Evolutionary conservation across 495 filamentous ascomycete genomes (phyloP).

Genomic region (Penicillium argentinense): DNA sequence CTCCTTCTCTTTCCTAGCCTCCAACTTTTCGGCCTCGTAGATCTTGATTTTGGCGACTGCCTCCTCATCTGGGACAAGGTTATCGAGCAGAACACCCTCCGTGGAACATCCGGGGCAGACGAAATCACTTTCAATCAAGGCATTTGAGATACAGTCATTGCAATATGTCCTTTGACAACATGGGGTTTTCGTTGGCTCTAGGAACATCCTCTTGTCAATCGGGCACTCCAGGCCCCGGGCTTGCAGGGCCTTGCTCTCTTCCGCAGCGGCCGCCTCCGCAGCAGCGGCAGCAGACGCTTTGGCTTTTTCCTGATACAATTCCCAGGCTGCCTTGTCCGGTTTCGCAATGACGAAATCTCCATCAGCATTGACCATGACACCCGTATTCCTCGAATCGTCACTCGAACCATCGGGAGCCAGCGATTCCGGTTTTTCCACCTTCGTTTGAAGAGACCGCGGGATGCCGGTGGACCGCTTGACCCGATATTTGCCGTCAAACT

Average conservation of each 20-base stretch:
- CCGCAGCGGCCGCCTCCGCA: conserved; percentile 64
- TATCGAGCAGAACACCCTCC: conserved; percentile 89
- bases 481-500: conserved; percentile 84
- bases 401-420: conserved; percentile 69
- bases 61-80: conserved; percentile 79
- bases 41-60: conserved; percentile 70
- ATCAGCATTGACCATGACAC: conserved; percentile 95
- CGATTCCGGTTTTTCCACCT: conserved; percentile 83
- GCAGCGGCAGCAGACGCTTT: conserved; percentile 80
- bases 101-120: conserved; percentile 87
- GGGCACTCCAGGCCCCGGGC: conserved; percentile 87
- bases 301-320: conserved; percentile 89
- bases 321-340: conserved; percentile 93
- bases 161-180: conserved; percentile 98
- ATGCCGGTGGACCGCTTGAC: conserved; percentile 97
- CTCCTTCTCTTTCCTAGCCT: conserved; percentile 62
- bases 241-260: conserved; percentile 76
- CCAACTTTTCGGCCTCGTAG: conserved; percentile 72
- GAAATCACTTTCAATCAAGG: conserved; percentile 96
- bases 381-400: conserved; percentile 76
- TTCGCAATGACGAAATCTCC: conserved; percentile 95
- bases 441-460: conserved; percentile 87
- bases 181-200: conserved; percentile 96
- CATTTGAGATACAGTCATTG: conserved; percentile 97
- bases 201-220: conserved; percentile 94